Evolutionary conservation across 2,329 filamentous ascomycete species (phyloP), one percentile per base, ranked within the genome.

Genomic region (Plenodomus biglobosus): DNA sequence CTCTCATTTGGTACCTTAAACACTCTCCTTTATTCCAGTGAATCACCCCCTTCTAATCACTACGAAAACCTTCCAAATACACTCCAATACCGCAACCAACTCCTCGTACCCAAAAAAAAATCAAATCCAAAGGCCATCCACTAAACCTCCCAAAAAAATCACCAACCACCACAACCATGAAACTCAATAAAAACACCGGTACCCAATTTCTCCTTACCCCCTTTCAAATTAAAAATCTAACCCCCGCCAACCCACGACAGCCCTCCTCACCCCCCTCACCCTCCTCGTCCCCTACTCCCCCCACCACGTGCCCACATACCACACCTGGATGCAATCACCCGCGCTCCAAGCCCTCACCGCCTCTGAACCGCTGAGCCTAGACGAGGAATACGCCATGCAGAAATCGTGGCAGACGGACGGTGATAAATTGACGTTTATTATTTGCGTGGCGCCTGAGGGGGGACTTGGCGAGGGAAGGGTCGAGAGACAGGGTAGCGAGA

Each of bases 371-470:
- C 80, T 97, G 42, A 85, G 82, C 0, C 77, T 96, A 0, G 78
- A 83, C 1, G 87, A 96, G 66, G 92, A 97, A 76, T 90, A 94
- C 71, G 82, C 84, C 41, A 97, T 96, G 85, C 92, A 96, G 71
- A 75, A 76, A n/a, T 90, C 85, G 55, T 97, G 92, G 92, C 85
- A 91, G 32, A 76, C 75, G 17, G 88, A 94, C 36, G 72, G 76
- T 20, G 92, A 97, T 73, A 97, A 97, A 74, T 72, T 97, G 52
- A 97, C 92, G 0, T 97, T 96, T 61, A 96, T 97, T 68, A 73
- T 88, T 44, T 96, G 90, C 52, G 52, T 44, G 22, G 52, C 44
- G 22, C 22, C 5, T 24, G 22, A 24, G 22, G 5, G 22, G 5
- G 22, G 22, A 10, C 22, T 5, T 24, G 22, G 22, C 22, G 22